Evolutionary conservation across 140 eudicot genomes (phyloP).

Genomic region (Stevia rebaudiana): DNA sequence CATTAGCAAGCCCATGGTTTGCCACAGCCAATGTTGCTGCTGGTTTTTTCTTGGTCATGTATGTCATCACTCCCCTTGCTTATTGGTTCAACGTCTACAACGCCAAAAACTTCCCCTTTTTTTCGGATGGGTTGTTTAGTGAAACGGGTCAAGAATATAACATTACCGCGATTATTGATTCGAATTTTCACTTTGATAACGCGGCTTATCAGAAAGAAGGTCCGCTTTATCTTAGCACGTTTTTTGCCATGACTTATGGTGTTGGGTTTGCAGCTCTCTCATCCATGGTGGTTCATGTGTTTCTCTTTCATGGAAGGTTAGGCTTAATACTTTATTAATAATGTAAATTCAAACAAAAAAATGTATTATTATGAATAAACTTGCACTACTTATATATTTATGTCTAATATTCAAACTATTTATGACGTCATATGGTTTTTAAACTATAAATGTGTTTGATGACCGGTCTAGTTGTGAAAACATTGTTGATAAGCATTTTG

Average conservation of each 20-base stretch:
- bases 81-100: constrained; percentile 72
- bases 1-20: constrained; percentile 97
- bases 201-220: constrained; percentile 67
- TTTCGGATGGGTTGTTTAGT: constrained; percentile 55
- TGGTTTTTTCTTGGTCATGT: constrained; percentile 73
- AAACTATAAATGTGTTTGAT: too few species aligned
- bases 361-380: too few species aligned
- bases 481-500: background rate
- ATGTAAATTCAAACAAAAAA: too few species aligned
- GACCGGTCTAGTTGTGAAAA: background rate
- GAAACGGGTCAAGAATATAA: constrained; percentile 56
- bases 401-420: too few species aligned
- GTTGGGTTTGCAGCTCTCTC: constrained; percentile 92
- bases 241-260: constrained; percentile 94
- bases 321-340: too few species aligned
- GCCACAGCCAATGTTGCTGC: constrained; percentile 95
- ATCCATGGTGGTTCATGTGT: constrained; percentile 78
- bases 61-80: constrained; percentile 66
- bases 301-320: constrained; percentile 84
- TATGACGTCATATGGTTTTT: too few species aligned
- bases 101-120: constrained; percentile 77
- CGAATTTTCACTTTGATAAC: constrained; percentile 58
- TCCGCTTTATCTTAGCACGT: constrained; percentile 79
- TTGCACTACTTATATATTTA: too few species aligned
- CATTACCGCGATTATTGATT: constrained; percentile 61